Conservation (phyloP, 352 stramenopile species). For the Pythium phragmitis region DNA sequence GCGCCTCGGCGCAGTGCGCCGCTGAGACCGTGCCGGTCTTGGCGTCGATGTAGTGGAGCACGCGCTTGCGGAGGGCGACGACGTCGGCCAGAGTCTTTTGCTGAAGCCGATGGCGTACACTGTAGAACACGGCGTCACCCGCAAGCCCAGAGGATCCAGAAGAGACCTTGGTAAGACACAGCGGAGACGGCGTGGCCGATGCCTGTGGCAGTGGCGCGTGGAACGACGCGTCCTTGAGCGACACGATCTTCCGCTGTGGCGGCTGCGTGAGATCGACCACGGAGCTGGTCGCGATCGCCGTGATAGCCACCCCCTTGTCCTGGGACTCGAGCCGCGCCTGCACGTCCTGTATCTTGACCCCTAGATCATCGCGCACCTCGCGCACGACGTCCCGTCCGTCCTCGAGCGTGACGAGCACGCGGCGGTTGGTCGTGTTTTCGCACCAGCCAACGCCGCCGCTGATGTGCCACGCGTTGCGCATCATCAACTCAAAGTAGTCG, state of each 20-base stretch:
- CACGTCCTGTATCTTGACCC: constrained; percentile 36
- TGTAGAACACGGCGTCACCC: constrained; percentile 45
- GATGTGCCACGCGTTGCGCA: constrained; percentile 85
- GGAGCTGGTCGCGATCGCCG: not conserved
- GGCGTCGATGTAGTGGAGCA: constrained; percentile 51
- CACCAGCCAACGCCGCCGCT: constrained; percentile 45
- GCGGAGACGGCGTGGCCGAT: too few species aligned
- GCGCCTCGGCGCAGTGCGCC: constrained; percentile 37
- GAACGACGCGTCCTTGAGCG: constrained; percentile 56
- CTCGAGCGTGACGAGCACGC: constrained; percentile 60
- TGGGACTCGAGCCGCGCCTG: constrained; percentile 36
- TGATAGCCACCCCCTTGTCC: constrained; percentile 18
- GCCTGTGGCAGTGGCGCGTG: constrained; percentile 22
- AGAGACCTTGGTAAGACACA: not conserved
- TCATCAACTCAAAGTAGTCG: constrained; percentile 93
- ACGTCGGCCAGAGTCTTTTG: constrained; percentile 46
- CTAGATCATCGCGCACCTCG: constrained; percentile 48
- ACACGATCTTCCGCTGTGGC: constrained; percentile 41
- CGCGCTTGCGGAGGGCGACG: constrained; percentile 45
- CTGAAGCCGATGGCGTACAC: constrained; percentile 44
- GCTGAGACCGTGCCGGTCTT: constrained; percentile 52
- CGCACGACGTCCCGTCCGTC: constrained; percentile 54
- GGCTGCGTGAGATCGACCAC: constrained; percentile 28
- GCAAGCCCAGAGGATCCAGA: not conserved
- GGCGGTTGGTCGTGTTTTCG: constrained; percentile 58